Evolutionary conservation across 371 early-diverging fungal genomes (phyloP), one percentile per base, ranked within the genome.

Genomic region (Circinella umbellata): DNA sequence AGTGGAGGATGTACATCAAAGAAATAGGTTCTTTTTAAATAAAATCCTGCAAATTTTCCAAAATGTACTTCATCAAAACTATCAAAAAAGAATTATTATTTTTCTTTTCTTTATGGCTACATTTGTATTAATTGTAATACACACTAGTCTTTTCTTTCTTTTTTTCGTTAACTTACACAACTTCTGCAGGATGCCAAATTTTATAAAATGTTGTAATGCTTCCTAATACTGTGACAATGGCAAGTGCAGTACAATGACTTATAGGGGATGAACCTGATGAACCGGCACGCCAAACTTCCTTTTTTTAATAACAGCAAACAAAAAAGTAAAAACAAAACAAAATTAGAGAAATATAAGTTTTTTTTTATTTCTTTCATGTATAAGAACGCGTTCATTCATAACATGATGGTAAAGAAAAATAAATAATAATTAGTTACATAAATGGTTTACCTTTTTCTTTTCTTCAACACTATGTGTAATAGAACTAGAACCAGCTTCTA

Each of bases 1-100:
- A 99, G 87, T 5, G 99, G 99, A 47, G 99, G 99, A 76, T 99
- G 99, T 17, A 99, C 99, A 80, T 99, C 99, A 85, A 99, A 99
- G 81, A 93, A 99, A 84, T 97, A 99, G 57, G 91, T 88, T 36
- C 98, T 81, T 13, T 91, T 87, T 47, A 99, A 76, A 75, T 99
- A 99, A 82, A 93, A 96, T 17, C 93, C 90, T 14, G 98, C 95
- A 86, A 99, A 99, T 79, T 99, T 99, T 63, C 99, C 99, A 90
- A 99, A 99, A 79, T 99, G 99, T 18, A 99, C 99, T 82, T 99
- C 99, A 82, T 91, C 90, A 74, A 90, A 91, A 3, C 90, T 90
- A 51, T 14, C 2, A 27, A 27, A 27, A 27, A 27, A 27, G n/a
- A n/a, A n/a, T n/a, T n/a, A n/a, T n/a, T n/a, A n/a, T n/a, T n/a